Conservation (phyloP, 768 basidiomycete genomes). For the Lactarius trivialis region DNA sequence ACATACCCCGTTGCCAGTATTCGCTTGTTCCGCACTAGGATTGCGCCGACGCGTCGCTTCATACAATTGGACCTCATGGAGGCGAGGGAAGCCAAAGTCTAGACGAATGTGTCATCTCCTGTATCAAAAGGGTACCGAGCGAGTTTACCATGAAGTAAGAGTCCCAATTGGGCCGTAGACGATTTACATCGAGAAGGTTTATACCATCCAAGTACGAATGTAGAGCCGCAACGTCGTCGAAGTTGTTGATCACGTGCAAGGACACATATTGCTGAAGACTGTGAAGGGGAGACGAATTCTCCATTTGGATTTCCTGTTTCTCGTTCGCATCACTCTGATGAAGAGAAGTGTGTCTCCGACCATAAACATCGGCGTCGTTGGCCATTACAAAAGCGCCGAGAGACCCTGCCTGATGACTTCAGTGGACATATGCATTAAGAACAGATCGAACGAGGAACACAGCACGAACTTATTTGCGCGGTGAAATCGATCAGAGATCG, state of each 20-base stretch:
- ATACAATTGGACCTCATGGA: slow-evolving; percentile 91
- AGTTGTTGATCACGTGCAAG: slow-evolving; percentile 61
- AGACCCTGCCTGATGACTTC: slow-evolving; percentile 27
- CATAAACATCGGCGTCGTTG: slow-evolving; percentile 66
- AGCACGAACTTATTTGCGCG: slow-evolving; percentile 44
- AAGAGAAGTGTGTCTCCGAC: slow-evolving; percentile 26
- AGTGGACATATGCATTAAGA: slow-evolving; percentile 12
- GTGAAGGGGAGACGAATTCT: slow-evolving; percentile 20
- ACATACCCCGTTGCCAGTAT: slow-evolving; percentile 72
- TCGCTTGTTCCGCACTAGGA: slow-evolving; percentile 80
- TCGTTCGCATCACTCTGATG: neutral
- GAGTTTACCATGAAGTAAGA: slow-evolving; percentile 87
- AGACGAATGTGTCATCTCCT: slow-evolving; percentile 13
- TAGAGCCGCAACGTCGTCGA: slow-evolving; percentile 45
- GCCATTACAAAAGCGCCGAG: slow-evolving; percentile 70
- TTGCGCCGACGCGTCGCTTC: slow-evolving; percentile 93
- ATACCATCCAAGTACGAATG: slow-evolving; percentile 58
- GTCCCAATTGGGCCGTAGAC: slow-evolving; percentile 89
- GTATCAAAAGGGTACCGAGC: neutral
- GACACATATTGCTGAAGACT: slow-evolving; percentile 45
- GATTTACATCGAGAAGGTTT: slow-evolving; percentile 63
- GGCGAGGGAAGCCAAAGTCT: slow-evolving; percentile 87
- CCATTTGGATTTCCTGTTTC: neutral
- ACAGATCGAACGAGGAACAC: neutral
- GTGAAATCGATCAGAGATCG: slow-evolving; percentile 59